Base-by-base conservation (phyloP, 2,329 filamentous ascomycete genomes). In the Tolypocladium paradoxum region DNA sequence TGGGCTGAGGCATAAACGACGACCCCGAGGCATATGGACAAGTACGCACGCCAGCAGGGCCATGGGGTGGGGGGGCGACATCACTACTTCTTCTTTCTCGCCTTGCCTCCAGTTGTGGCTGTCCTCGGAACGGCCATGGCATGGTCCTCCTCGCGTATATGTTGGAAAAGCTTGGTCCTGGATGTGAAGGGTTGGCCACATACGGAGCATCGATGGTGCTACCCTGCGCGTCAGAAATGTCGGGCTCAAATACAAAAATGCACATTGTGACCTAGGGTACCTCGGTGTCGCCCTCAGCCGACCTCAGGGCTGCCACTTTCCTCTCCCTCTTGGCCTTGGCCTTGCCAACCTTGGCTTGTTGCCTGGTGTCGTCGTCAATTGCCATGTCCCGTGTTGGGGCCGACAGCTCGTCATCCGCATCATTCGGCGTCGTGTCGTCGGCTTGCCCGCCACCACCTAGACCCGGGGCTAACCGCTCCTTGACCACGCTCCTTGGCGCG, bases 111-210 rank as follows among this genome's bases (percentile, higher is more conserved):
- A 27, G 33, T 51, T n/a, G 54, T 47, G 18, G 33, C 49, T 55
- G 48, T 34, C 52, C 54, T 57, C 64, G 59, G 31, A 29, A 73
- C 64, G 3, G 73, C 73, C 33, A 82, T 79, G 6, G 84, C 86
- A 70, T 93, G 88, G 11, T 72, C 72, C 20, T 79, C 69, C 11
- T 83, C 78, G 56, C 82, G 80, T 54, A 93, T 76, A 66, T 95
- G 90, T 51, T 79, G 73, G 65, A 92, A 92, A 20, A 95, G 69
- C 58, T 82, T 83, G 6, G 81, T 86, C 59, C 83, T 85, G 1
- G 85, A 89, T 0, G 79, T 58, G 53, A 80, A 82, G 1, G 54
- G 57, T 54, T 70, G 68, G 3, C 68, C 64, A 58, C 78, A 82
- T 18, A 72, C 66, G 29, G 67, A 62, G 59, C 77, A 80, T 53